Evolutionary conservation across 2,329 filamentous ascomycete genomes (phyloP).

Genomic region (Pyrenochaeta sp.): DNA sequence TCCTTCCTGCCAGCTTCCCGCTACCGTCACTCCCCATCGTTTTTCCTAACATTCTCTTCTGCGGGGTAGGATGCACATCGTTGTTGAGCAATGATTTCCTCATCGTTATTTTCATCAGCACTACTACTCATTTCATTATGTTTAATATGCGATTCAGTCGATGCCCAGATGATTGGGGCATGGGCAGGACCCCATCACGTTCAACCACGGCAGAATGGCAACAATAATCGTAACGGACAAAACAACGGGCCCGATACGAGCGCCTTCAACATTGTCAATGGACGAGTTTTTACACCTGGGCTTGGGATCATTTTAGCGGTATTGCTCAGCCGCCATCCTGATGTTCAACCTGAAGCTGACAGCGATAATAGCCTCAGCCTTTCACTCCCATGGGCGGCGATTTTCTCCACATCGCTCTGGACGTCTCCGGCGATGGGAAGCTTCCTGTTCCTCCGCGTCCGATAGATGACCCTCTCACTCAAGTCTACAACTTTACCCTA

Average conservation of each 20-base stretch:
- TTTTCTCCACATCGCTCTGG: slow-evolving; percentile 70
- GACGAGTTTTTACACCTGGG: slow-evolving; percentile 75
- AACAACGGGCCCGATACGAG: slow-evolving; percentile 32
- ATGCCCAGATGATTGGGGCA: slow-evolving; percentile 41
- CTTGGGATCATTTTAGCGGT: slow-evolving; percentile 70
- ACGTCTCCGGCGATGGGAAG: slow-evolving; percentile 71
- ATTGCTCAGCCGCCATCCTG: slow-evolving; percentile 11
- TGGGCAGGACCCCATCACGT: slow-evolving; percentile 20
- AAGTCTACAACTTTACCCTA: slow-evolving; percentile 70
- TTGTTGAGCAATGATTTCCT: slow-evolving; percentile 40
- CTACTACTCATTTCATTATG: slow-evolving; percentile 25
- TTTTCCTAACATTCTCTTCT: slow-evolving; percentile 18
- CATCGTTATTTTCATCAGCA: slow-evolving; percentile 20
- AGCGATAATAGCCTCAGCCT: slow-evolving; percentile 39
- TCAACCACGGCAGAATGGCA: slow-evolving; percentile 27
- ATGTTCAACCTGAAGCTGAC: slow-evolving; percentile 12
- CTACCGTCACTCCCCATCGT: slow-evolving; percentile 3
- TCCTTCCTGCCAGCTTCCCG: slow-evolving; percentile 5
- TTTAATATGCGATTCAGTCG: slow-evolving; percentile 25
- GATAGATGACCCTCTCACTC: slow-evolving; percentile 61
- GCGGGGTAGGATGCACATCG: slow-evolving; percentile 35
- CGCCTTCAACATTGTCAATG: slow-evolving; percentile 66
- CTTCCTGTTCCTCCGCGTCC: slow-evolving; percentile 66
- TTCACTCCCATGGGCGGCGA: slow-evolving; percentile 52
- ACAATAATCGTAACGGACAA: slow-evolving; percentile 29